phyloP scores from a whole-genome alignment of 75 land plant genomes.

The Isoetes taiwanensis region DNA sequence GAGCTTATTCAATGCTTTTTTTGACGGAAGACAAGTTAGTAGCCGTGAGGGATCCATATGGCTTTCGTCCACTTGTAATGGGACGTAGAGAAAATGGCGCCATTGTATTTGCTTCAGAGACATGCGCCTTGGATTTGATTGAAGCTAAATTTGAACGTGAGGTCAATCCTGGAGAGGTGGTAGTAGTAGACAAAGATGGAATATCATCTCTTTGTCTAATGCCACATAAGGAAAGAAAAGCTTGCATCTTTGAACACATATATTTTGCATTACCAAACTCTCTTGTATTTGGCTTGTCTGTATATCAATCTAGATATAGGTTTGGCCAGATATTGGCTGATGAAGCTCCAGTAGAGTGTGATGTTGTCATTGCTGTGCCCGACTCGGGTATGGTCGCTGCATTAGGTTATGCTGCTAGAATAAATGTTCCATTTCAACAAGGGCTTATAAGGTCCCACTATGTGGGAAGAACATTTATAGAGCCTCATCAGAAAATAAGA shows the following conservation, averaged over 20 bases:
- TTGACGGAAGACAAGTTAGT: slow-evolving; percentile 70
- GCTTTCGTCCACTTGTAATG: slow-evolving; percentile 90
- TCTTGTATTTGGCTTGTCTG: slow-evolving; percentile 68
- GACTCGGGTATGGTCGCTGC: slow-evolving; percentile 95
- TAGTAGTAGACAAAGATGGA: slow-evolving; percentile 50
- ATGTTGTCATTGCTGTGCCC: slow-evolving; percentile 95
- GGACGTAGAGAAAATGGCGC: slow-evolving; percentile 60
- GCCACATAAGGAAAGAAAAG: slow-evolving; percentile 43
- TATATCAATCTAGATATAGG: slow-evolving; percentile 47
- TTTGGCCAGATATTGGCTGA: slow-evolving; percentile 65
- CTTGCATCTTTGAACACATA: slow-evolving; percentile 86
- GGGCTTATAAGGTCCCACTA: slow-evolving; percentile 84
- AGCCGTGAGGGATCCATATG: slow-evolving; percentile 77
- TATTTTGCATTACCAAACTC: slow-evolving; percentile 84
- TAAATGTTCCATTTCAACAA: slow-evolving; percentile 71
- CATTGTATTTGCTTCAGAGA: slow-evolving; percentile 88
- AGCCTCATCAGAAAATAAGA: slow-evolving; percentile 81
- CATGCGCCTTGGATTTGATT: slow-evolving; percentile 83
- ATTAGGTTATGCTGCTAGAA: slow-evolving; percentile 54
- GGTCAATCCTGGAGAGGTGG: slow-evolving; percentile 75
- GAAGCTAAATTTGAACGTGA: slow-evolving; percentile 74
- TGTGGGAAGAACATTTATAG: slow-evolving; percentile 89
- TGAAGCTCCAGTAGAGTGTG: slow-evolving; percentile 69
- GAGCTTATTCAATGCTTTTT: slow-evolving; percentile 84
- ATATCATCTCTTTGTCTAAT: slow-evolving; percentile 52